phyloP scores from a whole-genome alignment of 75 land plant species.

The Cupressus sempervirens region DNA sequence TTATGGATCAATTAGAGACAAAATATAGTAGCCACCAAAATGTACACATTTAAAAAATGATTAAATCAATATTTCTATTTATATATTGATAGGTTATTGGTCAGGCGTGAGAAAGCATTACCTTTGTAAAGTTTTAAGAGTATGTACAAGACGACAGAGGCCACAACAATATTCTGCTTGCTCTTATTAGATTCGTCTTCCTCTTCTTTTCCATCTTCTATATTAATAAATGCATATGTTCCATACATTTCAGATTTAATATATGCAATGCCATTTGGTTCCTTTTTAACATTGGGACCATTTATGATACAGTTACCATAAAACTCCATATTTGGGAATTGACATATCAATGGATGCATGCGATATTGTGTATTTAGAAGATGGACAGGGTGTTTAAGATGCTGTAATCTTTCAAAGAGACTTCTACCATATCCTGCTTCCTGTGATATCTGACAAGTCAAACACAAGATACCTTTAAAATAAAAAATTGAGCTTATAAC shows the following conservation, averaged over 20 bases:
- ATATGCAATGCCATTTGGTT: not conserved
- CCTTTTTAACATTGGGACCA: constrained; percentile 46
- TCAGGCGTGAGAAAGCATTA: not conserved
- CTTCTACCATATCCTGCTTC: constrained; percentile 74
- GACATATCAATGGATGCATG: constrained; percentile 84
- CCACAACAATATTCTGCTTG: constrained; percentile 65
- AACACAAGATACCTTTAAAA: not conserved
- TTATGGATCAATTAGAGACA: not conserved
- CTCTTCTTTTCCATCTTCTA: constrained; percentile 49
- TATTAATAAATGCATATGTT: constrained; percentile 65
- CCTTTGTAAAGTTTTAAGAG: constrained; percentile 34
- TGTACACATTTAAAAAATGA: not conserved
- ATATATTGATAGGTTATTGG: constrained; percentile 29
- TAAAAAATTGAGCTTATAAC: constrained; percentile 1
- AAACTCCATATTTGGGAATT: constrained; percentile 70
- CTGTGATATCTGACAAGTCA: constrained; percentile 38
- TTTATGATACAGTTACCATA: constrained; percentile 41
- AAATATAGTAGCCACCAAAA: not conserved
- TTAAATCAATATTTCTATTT: constrained; percentile 8
- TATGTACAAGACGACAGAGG: constrained; percentile 37
- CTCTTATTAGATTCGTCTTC: constrained; percentile 41
- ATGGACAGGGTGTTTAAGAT: constrained; percentile 45
- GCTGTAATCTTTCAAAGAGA: constrained; percentile 65
- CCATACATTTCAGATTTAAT: constrained; percentile 34
- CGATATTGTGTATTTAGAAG: constrained; percentile 72